These are phyloP conservation scores for Cardamine occulta DNA, from an alignment of 345 rosid genomes.

Conservation along the genomic window DNA sequence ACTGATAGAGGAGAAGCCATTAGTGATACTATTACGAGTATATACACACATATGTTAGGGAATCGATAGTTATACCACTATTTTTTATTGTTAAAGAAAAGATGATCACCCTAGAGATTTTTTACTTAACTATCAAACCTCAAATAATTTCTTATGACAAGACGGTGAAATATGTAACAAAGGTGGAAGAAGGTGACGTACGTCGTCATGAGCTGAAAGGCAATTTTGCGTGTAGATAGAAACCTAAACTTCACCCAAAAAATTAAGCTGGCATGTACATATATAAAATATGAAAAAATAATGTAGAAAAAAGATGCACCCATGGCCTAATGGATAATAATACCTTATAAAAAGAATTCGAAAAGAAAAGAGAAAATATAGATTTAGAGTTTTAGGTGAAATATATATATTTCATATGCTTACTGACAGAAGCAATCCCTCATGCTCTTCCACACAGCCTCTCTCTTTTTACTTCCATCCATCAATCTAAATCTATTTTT, in stretches of 20 bases:
- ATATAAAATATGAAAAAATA: neutral
- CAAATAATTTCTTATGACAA: constrained; percentile 38
- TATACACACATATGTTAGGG: neutral
- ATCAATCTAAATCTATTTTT: constrained; percentile 39
- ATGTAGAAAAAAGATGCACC: neutral
- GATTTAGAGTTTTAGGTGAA: constrained; percentile 35
- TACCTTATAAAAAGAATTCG: neutral
- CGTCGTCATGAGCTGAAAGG: constrained; percentile 38
- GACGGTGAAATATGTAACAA: constrained; percentile 41
- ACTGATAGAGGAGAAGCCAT: constrained; percentile 13
- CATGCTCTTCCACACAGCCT: constrained; percentile 39
- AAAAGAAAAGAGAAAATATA: constrained; percentile 9
- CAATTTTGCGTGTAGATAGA: constrained; percentile 42
- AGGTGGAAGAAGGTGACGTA: constrained; percentile 35
- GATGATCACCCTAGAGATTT: neutral
- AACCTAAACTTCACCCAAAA: constrained; percentile 29
- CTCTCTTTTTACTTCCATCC: constrained; percentile 39
- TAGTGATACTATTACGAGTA: neutral
- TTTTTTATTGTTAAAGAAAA: neutral
- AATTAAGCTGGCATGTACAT: neutral
- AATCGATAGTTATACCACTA: neutral
- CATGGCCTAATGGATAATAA: neutral
- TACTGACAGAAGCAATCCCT: constrained; percentile 50
- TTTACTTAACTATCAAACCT: constrained; percentile 19
- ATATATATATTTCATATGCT: constrained; percentile 37